Base-by-base conservation (phyloP, 176 grass and related monocot genomes). In the Avena atlantica region DNA sequence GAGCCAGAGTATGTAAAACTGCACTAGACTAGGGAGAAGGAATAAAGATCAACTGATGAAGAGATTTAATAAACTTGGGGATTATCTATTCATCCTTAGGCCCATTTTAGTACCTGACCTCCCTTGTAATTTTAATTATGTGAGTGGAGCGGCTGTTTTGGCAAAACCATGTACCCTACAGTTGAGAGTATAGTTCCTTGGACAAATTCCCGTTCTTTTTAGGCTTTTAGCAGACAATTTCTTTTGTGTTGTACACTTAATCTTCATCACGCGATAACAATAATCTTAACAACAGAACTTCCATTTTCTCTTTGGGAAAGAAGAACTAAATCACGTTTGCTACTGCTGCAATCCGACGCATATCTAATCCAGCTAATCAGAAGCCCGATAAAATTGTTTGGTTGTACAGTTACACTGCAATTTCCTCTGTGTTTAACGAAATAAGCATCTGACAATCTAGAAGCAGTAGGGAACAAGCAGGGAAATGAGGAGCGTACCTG, bases 401-500 rank as follows among this genome's bases (percentile, higher is more conserved):
- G 40, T 48, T 17, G 1, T 34, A 25, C 12, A 25, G 21, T 6
- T 24, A 44, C 20, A 24, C n/a, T 23, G 19, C 50, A 14, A 66
- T 63, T 24, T 19, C 47, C 23, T 61, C 17, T 34, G 15, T 47
- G 13, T 77, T 56, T 34, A 11, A 34, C 50, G 50, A 6, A 56
- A 9, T 77, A 56, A 77, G 48, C 7, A 76, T 76, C 74, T 34
- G 0, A 15, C 9, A 0, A 76, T 52, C 7, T 52, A 9, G 14
- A 12, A 61, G 31, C 17, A 48, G 47, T 29, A 27, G 14, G 14
- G 14, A 53, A 24, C 1, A 13, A 17, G 51, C 2, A 44, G 20
- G 23, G 75, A 31, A 58, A 73, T 7, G 50, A 10, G 68, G 31
- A 12, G 86, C 77, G 42, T 88, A 91, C 90, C 90, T 63, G 90